Evolutionary conservation across 164 flowering plant species (phyloP).

Genomic region (Umbilicus rupestris): DNA sequence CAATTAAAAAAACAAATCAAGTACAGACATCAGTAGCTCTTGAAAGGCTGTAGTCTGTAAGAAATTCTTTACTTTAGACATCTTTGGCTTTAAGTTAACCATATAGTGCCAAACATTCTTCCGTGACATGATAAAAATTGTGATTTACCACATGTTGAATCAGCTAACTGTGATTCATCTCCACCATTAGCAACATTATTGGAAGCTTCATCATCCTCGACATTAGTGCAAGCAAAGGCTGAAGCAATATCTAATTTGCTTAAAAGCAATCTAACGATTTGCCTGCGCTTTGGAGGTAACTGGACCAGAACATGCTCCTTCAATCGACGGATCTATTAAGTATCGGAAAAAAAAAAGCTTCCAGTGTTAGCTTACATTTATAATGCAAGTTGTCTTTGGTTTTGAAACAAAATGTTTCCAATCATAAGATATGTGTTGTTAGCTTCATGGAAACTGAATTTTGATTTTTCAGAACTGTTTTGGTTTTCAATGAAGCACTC

Average conservation of each 20-base stretch:
- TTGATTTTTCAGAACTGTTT: too few relatives aligned
- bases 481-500: too few relatives aligned
- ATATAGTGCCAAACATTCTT: neutral
- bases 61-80: neutral
- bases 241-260: constrained; percentile 48
- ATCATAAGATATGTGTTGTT: too few relatives aligned
- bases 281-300: constrained; percentile 87
- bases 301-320: constrained; percentile 77
- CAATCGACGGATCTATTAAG: constrained; percentile 70
- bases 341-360: neutral
- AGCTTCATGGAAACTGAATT: too few relatives aligned
- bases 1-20: too few relatives aligned
- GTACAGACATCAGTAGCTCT: neutral
- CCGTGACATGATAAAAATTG: neutral
- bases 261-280: constrained; percentile 55
- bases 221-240: constrained; percentile 34
- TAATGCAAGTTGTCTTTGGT: too few relatives aligned
- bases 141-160: constrained; percentile 32
- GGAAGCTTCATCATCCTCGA: constrained; percentile 16
- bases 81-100: neutral
- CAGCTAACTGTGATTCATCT: constrained; percentile 11
- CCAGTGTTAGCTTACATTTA: too few relatives aligned
- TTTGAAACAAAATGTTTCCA: too few relatives aligned
- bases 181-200: constrained; percentile 23
- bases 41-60: neutral